Conservation (phyloP, 345 rosid genomes). For the Pistacia vera region DNA sequence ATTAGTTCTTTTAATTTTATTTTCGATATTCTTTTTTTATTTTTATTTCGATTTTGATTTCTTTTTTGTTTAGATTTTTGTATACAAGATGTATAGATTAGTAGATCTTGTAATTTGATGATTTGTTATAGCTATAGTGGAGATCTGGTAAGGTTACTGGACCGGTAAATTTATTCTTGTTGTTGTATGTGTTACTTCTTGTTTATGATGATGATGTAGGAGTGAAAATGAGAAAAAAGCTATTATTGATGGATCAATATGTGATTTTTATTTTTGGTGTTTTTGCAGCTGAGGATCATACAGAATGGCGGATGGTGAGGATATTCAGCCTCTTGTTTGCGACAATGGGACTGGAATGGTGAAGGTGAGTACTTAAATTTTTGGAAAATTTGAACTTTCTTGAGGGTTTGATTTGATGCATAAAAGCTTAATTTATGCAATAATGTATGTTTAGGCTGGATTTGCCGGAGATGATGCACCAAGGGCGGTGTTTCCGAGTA, state of each 20-base stretch:
- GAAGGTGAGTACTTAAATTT: conserved; percentile 40
- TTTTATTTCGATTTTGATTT: no score
- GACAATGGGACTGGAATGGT: conserved; percentile 79
- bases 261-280: conserved; percentile 1
- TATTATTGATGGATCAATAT: no score
- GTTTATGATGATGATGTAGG: no score
- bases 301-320: conserved; percentile 64
- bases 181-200: no score
- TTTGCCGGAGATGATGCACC: conserved; percentile 65
- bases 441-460: conserved; percentile 40
- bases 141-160: no score
- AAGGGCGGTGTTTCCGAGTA: conserved; percentile 59
- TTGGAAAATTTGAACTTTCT: neutral
- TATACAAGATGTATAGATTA: no score
- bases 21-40: no score
- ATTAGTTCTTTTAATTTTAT: no score
- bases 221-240: neutral
- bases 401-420: neutral
- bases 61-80: no score
- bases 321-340: conserved; percentile 63
- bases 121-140: no score
- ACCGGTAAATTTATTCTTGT: no score
- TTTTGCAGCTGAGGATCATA: conserved; percentile 19
- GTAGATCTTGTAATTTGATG: no score
- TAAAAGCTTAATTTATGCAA: neutral